Evolutionary conservation across 2,329 filamentous ascomycete genomes (phyloP).

Genomic region (Arthrobotrys sphaeroides): DNA sequence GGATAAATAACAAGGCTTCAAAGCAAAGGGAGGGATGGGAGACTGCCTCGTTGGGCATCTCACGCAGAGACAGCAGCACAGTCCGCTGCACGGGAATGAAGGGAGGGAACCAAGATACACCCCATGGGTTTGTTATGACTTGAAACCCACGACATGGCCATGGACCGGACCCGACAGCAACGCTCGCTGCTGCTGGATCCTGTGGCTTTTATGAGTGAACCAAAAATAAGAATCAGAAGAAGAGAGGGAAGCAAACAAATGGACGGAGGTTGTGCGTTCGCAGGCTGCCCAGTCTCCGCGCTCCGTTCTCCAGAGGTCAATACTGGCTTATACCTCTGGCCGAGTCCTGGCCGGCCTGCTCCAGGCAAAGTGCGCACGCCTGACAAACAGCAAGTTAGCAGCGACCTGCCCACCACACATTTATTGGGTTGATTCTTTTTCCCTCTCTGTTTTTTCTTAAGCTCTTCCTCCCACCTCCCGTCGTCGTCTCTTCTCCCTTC

Average conservation of each 20-base stretch:
- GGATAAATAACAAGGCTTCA: no score
- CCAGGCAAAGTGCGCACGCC: no score
- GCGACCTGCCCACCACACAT: slow-evolving; percentile 20
- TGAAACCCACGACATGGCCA: no score
- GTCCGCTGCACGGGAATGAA: background rate
- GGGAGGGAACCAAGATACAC: background rate
- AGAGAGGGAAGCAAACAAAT: slow-evolving; percentile 4
- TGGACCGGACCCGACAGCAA: no score
- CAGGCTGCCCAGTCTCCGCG: slow-evolving; percentile 35
- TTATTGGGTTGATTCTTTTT: slow-evolving; percentile 41
- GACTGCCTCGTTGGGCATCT: no score
- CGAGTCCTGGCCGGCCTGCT: no score
- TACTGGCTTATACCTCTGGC: no score
- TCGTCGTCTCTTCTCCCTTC: slow-evolving; percentile 36
- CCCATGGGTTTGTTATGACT: background rate
- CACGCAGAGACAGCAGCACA: no score
- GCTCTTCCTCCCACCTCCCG: slow-evolving; percentile 44
- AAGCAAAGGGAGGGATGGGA: no score
- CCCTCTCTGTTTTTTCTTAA: no score
- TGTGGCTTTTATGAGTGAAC: background rate
- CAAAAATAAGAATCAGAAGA: background rate
- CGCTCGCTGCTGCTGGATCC: background rate
- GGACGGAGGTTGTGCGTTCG: slow-evolving; percentile 36
- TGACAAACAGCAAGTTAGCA: no score
- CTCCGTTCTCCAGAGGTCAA: no score